Evolutionary conservation across 2,329 filamentous ascomycete species (phyloP).

Genomic region (Trichoderma atroviride): DNA sequence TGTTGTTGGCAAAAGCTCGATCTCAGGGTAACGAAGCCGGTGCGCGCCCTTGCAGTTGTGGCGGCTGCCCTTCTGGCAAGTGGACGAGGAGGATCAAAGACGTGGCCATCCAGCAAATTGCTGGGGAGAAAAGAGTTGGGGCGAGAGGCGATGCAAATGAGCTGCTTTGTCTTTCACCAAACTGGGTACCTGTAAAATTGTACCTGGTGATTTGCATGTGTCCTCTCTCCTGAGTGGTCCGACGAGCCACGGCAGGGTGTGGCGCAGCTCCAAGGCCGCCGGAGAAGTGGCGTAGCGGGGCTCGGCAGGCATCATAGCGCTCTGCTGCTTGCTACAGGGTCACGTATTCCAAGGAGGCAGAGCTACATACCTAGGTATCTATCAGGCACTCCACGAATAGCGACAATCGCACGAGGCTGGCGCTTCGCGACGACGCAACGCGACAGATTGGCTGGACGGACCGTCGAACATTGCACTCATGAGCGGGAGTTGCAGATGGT

Average conservation of each 20-base stretch:
- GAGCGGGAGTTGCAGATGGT: neutral
- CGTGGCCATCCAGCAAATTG: conserved; percentile 24
- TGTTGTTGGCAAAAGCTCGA: neutral
- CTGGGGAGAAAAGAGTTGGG: conserved; percentile 15
- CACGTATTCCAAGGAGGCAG: conserved; percentile 14
- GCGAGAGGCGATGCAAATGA: conserved; percentile 24
- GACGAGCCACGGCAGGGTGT: conserved; percentile 13
- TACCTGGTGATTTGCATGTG: conserved; percentile 19
- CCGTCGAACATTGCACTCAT: conserved; percentile 4
- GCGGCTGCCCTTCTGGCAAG: conserved; percentile 6
- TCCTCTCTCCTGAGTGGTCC: conserved; percentile 23
- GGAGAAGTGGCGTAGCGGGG: conserved; percentile 25
- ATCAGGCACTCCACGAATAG: neutral
- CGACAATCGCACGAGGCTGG: conserved; percentile 4
- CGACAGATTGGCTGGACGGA: neutral
- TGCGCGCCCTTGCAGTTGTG: conserved; percentile 2
- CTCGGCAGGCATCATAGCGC: conserved; percentile 12
- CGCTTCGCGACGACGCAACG: conserved; percentile 16
- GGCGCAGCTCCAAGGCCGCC: conserved; percentile 14
- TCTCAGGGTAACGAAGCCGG: neutral
- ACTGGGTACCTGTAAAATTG: neutral
- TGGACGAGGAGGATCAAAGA: neutral
- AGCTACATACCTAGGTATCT: too few relatives aligned
- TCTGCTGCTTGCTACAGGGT: conserved; percentile 6
- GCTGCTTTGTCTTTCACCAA: conserved; percentile 9